phyloP scores from a whole-genome alignment of 306 rosid genomes.

The Dryas drummondii region DNA sequence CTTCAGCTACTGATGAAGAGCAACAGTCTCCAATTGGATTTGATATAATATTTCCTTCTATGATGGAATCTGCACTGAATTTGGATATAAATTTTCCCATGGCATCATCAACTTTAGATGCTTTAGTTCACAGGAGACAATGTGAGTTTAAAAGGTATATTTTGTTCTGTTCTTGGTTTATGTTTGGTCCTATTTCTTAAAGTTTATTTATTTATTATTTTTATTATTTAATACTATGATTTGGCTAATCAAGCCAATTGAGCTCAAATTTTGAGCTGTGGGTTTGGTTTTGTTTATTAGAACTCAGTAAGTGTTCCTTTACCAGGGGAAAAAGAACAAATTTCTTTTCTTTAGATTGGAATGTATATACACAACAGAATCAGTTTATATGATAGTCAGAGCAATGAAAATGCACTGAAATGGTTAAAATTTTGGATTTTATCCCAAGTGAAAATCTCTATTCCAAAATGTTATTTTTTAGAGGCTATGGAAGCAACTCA shows the following conservation, averaged over 20 bases:
- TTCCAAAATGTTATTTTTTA: slow-evolving; percentile 14
- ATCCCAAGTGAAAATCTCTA: slow-evolving; percentile 10
- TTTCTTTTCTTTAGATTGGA: not conserved
- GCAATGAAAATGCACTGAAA: not conserved
- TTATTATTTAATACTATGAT: not conserved
- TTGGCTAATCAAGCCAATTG: not conserved
- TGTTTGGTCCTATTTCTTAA: not conserved
- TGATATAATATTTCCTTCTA: slow-evolving; percentile 59
- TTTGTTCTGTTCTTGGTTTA: slow-evolving; percentile 1
- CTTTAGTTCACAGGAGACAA: slow-evolving; percentile 55
- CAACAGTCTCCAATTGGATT: slow-evolving; percentile 73
- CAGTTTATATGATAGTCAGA: not conserved
- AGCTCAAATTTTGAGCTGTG: not conserved
- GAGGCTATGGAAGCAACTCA: slow-evolving; percentile 49
- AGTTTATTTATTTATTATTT: not conserved
- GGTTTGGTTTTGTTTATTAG: not conserved
- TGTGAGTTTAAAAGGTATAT: slow-evolving; percentile 55
- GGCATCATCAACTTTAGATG: slow-evolving; percentile 40
- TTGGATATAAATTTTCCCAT: slow-evolving; percentile 54
- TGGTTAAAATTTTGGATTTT: not conserved
- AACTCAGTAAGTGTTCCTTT: not conserved
- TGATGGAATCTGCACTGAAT: slow-evolving; percentile 54
- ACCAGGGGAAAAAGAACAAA: not conserved
- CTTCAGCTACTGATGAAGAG: slow-evolving; percentile 59
- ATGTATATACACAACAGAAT: not conserved